Conservation (phyloP, 2,329 filamentous ascomycete genomes). For the Sarocladium kiliense region DNA sequence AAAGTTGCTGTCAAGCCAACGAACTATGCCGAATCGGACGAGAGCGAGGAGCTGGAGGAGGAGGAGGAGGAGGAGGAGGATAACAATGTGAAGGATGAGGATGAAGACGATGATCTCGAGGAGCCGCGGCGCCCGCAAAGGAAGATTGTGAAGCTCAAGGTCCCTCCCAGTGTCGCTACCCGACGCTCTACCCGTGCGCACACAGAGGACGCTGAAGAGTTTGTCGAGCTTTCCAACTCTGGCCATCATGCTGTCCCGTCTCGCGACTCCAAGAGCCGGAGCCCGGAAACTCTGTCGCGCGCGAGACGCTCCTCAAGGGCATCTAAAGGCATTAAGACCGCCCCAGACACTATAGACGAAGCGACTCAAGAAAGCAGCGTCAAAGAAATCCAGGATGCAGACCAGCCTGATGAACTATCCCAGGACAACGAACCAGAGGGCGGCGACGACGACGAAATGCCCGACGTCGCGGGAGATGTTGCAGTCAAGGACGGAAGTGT, state of each 20-base stretch:
- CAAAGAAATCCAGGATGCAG: constrained; percentile 26
- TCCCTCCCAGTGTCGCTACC: constrained; percentile 23
- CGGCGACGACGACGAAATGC: constrained; percentile 24
- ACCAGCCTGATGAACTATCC: constrained; percentile 32
- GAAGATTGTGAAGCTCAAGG: constrained; percentile 40
- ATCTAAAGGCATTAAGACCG: constrained; percentile 44
- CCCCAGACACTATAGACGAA: constrained; percentile 44
- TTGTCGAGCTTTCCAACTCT: constrained; percentile 55
- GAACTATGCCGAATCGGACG: constrained; percentile 40
- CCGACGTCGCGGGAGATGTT: constrained; percentile 14
- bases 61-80: constrained; percentile 31
- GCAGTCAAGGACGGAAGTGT: constrained; percentile 16
- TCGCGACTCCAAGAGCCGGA: constrained; percentile 47
- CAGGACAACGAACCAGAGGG: constrained; percentile 26
- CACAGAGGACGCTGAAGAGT: constrained; percentile 49
- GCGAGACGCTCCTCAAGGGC: constrained; percentile 41
- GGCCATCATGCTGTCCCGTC: constrained; percentile 50
- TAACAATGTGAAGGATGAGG: constrained; percentile 22
- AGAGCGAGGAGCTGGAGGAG: constrained; percentile 34
- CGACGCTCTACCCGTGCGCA: constrained; percentile 47
- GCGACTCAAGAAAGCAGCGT: constrained; percentile 48
- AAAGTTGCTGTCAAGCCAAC: constrained; percentile 39
- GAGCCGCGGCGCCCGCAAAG: constrained; percentile 23
- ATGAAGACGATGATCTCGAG: constrained; percentile 20
- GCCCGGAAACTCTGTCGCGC: constrained; percentile 45